phyloP scores from a whole-genome alignment of 257 asterid species.

The Pogostemon cablin region DNA sequence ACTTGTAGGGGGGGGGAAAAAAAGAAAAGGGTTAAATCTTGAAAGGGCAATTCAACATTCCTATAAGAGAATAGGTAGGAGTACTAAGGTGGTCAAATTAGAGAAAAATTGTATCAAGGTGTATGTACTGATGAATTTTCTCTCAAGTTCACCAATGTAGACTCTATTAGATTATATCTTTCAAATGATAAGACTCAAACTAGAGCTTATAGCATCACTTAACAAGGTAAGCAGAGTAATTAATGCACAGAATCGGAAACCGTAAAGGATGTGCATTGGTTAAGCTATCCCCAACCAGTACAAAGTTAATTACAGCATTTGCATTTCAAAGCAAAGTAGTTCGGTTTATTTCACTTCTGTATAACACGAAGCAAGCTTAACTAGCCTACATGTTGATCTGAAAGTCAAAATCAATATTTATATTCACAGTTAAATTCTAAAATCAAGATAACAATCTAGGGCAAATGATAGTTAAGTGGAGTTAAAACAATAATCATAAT shows the following conservation, averaged over 20 bases:
- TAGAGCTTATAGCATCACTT: slow-evolving; percentile 10
- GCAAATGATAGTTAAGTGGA: not conserved
- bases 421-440: not conserved
- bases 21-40: too few relatives aligned
- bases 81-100: not conserved
- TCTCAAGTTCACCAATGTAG: not conserved
- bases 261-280: not conserved
- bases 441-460: not conserved
- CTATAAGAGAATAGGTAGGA: not conserved
- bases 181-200: not conserved
- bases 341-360: not conserved
- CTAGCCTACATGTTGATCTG: not conserved
- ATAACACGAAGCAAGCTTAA: not conserved
- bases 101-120: not conserved
- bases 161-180: not conserved
- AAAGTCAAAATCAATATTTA: not conserved
- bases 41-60: slow-evolving; percentile 5
- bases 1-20: not conserved
- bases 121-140: not conserved
- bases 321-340: not conserved
- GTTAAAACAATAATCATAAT: not conserved
- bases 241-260: not conserved
- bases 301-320: not conserved
- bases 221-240: not conserved
- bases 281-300: not conserved